Evolutionary conservation across 2,329 filamentous ascomycete species (phyloP).

Genomic region (Lasiodiplodia theobromae): DNA sequence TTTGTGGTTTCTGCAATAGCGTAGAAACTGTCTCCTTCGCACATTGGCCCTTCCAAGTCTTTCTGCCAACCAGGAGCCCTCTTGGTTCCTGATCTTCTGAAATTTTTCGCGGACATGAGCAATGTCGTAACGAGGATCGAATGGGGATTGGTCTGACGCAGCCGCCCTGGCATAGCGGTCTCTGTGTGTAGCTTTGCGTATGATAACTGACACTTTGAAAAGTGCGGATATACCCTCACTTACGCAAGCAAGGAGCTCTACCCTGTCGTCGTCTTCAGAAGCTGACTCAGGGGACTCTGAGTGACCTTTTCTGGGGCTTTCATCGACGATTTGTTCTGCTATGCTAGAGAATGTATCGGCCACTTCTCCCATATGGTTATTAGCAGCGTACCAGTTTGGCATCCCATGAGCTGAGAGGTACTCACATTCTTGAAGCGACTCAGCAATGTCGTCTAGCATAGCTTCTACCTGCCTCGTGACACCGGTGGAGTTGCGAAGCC

Average conservation of each 20-base stretch:
- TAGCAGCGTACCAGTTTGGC: too few species aligned
- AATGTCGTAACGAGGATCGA: neutral
- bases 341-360: neutral
- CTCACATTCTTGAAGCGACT: neutral
- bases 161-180: neutral
- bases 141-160: neutral
- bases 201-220: neutral
- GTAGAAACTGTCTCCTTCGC: too few species aligned
- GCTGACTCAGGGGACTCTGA: neutral
- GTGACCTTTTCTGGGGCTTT: accelerated
- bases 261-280: neutral
- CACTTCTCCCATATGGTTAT: neutral
- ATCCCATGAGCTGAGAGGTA: neutral
- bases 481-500: neutral
- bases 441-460: neutral
- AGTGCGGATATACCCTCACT: neutral
- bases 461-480: neutral
- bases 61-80: neutral
- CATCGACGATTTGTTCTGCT: neutral
- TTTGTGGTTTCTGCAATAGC: too few species aligned
- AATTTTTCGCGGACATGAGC: neutral
- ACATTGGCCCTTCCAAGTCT: too few species aligned
- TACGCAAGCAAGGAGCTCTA: neutral
- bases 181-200: neutral
- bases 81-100: neutral